phyloP scores from a whole-genome alignment of 768 basidiomycete genomes.

The Kwoniella pini region DNA sequence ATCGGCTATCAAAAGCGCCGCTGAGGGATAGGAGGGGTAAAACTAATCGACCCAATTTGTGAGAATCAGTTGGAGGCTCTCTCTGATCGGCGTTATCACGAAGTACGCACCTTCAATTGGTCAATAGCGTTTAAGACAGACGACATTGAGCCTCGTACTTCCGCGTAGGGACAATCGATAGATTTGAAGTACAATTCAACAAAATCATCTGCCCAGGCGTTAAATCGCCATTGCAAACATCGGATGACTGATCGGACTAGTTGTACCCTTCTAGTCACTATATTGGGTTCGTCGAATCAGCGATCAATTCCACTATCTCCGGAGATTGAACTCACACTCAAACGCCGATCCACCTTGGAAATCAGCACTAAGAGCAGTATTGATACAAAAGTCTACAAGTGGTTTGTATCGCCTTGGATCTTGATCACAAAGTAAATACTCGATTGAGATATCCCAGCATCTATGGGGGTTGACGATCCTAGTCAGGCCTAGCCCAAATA shows the following conservation, averaged over 20 bases:
- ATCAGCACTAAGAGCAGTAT: slow-evolving; percentile 67
- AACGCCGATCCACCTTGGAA: slow-evolving; percentile 85
- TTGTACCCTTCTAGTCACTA: slow-evolving; percentile 75
- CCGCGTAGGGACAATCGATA: slow-evolving; percentile 78
- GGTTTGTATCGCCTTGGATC: slow-evolving; percentile 77
- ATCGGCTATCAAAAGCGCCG: slow-evolving; percentile 62
- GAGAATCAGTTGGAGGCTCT: slow-evolving; percentile 25
- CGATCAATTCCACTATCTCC: background rate
- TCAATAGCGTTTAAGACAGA: slow-evolving; percentile 69
- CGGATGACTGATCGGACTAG: slow-evolving; percentile 70
- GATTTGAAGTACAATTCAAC: slow-evolving; percentile 71
- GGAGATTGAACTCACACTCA: slow-evolving; percentile 62
- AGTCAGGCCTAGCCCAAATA: too few relatives aligned
- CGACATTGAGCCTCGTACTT: slow-evolving; percentile 72
- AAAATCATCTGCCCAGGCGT: slow-evolving; percentile 68
- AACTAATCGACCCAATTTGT: slow-evolving; percentile 55
- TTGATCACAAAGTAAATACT: slow-evolving; percentile 72
- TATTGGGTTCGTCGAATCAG: background rate
- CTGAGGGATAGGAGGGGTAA: slow-evolving; percentile 64
- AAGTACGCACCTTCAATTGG: slow-evolving; percentile 65
- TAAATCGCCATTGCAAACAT: slow-evolving; percentile 67
- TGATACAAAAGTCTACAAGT: slow-evolving; percentile 73
- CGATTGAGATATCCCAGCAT: slow-evolving; percentile 51
- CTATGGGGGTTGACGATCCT: slow-evolving; percentile 4
- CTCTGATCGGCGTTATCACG: background rate